Conservation (phyloP, 2,329 filamentous ascomycete species). For the Ophiobolus disseminans region DNA sequence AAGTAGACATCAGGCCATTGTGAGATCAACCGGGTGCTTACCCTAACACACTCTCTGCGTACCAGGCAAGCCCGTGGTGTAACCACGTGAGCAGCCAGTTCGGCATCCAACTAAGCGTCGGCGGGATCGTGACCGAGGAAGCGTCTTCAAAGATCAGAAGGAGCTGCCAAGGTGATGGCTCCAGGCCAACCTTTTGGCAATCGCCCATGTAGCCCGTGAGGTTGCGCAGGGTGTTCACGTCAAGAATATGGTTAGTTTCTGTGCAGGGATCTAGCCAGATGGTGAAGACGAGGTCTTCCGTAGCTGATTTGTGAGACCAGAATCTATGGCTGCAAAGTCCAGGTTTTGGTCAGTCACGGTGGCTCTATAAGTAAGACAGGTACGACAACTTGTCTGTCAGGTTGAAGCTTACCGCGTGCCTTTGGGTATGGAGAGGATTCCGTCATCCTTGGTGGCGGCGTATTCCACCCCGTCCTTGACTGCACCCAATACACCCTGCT, state of each 20-base stretch:
- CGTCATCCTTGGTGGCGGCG: background rate
- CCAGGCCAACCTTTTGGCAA: background rate
- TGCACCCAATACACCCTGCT: constrained; percentile 1
- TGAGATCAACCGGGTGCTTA: background rate
- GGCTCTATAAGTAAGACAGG: background rate
- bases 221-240: constrained; percentile 1
- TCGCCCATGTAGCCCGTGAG: background rate
- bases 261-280: constrained; percentile 1
- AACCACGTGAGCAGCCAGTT: background rate
- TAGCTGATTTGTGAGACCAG: background rate
- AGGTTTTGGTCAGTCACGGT: background rate
- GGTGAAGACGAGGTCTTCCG: constrained; percentile 2
- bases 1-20: background rate
- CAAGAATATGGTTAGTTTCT: background rate
- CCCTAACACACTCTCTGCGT: background rate
- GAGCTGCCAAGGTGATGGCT: background rate
- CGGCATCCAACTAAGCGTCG: background rate
- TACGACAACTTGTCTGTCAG: background rate
- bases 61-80: background rate
- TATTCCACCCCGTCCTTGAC: background rate
- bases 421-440: background rate
- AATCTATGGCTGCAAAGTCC: background rate
- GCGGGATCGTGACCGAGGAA: background rate
- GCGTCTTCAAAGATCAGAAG: background rate
- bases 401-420: constrained; percentile 1